A percentile compares a stretch with the other conserved stretches of the same genome.
Conservation (phyloP, 192 early-diverging fungal species). For the Fimicolochytrium jonesii region DNA sequence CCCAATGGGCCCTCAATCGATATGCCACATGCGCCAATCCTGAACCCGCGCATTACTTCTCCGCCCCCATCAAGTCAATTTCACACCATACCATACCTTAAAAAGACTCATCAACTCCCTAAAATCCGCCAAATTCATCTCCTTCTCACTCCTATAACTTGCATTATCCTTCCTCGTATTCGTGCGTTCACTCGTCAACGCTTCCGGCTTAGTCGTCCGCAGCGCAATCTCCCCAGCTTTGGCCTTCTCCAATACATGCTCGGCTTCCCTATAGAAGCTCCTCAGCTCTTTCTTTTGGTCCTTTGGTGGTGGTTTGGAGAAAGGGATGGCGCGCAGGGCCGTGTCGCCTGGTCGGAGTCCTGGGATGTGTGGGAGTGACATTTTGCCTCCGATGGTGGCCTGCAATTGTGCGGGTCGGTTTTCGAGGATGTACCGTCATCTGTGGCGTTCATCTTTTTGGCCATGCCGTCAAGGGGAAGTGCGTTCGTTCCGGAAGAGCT, state of each 20-base stretch:
- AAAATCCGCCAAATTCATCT: constrained; percentile 49
- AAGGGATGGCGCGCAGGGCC: constrained; percentile 9
- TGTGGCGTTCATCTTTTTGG: no score
- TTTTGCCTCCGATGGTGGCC: no score
- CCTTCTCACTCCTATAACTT: constrained; percentile 42
- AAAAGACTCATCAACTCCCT: constrained; percentile 48
- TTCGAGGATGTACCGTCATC: no score
- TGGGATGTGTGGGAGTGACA: constrained; percentile 5
- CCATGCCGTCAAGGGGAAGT: no score
- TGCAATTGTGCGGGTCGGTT: no score
- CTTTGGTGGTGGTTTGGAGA: constrained; percentile 18
- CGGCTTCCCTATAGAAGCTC: constrained; percentile 16
- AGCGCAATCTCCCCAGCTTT: constrained; percentile 14
- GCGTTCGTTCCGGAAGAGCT: no score
- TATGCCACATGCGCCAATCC: no score
- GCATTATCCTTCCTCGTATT: constrained; percentile 47
- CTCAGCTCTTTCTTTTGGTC: constrained; percentile 22
- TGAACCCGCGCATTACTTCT: no score
- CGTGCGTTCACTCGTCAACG: not conserved
- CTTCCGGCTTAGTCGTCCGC: not conserved
- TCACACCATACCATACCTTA: constrained; percentile 27
- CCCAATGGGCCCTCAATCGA: no score
- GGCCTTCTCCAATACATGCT: constrained; percentile 1
- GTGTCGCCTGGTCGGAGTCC: constrained; percentile 9
- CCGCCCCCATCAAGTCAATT: not conserved